These are phyloP conservation scores for Fomitopsis schrenkii DNA, from an alignment of 1,284 basidiomycete genomes.

Conservation along the genomic window DNA sequence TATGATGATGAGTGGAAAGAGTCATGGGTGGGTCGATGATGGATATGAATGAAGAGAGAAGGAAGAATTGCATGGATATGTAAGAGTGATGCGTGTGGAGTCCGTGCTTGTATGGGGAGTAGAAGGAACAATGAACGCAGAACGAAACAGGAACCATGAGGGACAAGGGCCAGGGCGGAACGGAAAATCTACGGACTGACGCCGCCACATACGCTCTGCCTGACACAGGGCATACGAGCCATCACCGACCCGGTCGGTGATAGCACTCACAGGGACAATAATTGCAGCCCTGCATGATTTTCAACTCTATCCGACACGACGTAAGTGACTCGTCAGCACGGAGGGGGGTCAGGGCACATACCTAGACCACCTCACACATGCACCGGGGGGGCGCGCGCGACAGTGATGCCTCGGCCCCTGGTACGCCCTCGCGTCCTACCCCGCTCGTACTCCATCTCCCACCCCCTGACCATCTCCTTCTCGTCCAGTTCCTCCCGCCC, in stretches of 20 bases:
- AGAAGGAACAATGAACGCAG: not conserved
- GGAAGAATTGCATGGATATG: not conserved
- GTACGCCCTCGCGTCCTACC: slow-evolving; percentile 12
- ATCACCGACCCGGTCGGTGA: not conserved
- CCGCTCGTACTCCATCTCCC: slow-evolving; percentile 10
- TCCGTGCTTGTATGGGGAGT: slow-evolving; percentile 4
- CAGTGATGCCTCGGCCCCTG: not conserved
- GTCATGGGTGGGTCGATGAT: not conserved
- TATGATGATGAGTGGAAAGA: not conserved
- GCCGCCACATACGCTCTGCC: not conserved
- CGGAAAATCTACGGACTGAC: not conserved
- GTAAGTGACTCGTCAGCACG: not conserved
- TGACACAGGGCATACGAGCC: not conserved
- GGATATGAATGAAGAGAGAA: not conserved
- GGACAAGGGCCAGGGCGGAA: not conserved
- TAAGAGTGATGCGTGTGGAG: slow-evolving; percentile 1
- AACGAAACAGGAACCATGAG: not conserved
- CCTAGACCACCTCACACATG: not conserved
- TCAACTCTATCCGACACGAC: not conserved
- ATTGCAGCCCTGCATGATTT: not conserved
- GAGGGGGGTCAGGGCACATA: not conserved
- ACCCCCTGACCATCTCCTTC: not conserved
- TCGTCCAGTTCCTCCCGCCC: not conserved
- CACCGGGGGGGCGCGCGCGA: not conserved
- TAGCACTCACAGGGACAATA: not conserved